Evolutionary conservation across 1,139 yeast genomes (phyloP).

Genomic region (Diutina sp.): DNA sequence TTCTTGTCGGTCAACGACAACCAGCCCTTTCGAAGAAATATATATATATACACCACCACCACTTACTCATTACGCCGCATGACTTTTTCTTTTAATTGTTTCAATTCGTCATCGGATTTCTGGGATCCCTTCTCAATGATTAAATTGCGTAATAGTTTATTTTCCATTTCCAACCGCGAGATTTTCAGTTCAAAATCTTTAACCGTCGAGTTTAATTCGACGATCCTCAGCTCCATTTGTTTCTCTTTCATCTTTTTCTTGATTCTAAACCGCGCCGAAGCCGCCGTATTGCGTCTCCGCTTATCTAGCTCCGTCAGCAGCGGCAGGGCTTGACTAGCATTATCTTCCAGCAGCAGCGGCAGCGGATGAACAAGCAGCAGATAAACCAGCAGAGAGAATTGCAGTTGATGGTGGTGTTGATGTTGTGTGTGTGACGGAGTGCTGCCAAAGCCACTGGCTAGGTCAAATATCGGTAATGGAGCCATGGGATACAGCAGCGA

Average conservation of each 20-base stretch:
- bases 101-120: slow-evolving; percentile 28
- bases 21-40: neutral
- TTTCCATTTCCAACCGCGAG: slow-evolving; percentile 47
- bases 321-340: neutral
- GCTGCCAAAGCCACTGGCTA: neutral
- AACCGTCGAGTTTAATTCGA: slow-evolving; percentile 50
- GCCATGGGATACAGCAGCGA: neutral
- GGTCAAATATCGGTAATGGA: neutral
- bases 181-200: slow-evolving; percentile 36
- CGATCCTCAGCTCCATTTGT: slow-evolving; percentile 62
- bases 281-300: slow-evolving; percentile 68
- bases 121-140: slow-evolving; percentile 54
- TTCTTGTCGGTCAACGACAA: neutral
- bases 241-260: slow-evolving; percentile 77
- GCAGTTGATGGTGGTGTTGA: too few species aligned
- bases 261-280: slow-evolving; percentile 68
- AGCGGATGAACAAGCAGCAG: neutral
- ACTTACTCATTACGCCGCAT: neutral
- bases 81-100: slow-evolving; percentile 17
- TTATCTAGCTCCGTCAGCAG: slow-evolving; percentile 25
- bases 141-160: slow-evolving; percentile 49
- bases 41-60: too few species aligned
- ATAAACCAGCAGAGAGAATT: too few species aligned
- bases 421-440: too few species aligned
- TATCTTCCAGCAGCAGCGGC: slow-evolving; percentile 1